Evolutionary conservation across 202 grass and related monocot genomes (phyloP), one percentile per base, ranked within the genome.

Genomic region (Panicum hallii): DNA sequence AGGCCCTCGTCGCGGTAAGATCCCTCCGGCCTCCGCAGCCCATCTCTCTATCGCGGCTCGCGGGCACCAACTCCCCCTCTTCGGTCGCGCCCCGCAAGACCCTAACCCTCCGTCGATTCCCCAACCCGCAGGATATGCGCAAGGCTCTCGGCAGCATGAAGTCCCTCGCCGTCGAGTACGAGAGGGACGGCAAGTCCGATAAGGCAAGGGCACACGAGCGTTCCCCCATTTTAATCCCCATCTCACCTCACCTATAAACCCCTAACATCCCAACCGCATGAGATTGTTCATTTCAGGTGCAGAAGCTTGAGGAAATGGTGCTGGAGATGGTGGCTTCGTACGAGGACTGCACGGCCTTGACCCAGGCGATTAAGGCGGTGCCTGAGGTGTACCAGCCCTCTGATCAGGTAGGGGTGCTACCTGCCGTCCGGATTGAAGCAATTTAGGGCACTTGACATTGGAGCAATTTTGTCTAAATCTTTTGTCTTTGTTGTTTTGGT

Each of bases 81-180:
- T n/a, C 17, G 7, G 13, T 16, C 30, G 61, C 70, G 5, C 30
- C 30, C 64, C 13, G 28, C 79, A 76, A 92, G 93, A 90, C 71
- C 93, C 91, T 88, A 92, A 86, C 80, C 50, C 87, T 38, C 36
- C 22, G 26, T 67, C 42, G 1, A 45, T 70, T 86, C 30, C 74
- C 76, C 70, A 84, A 44, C 9, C 50, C 34, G 70, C 84, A 99
- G 96, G 96, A 95, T 30, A 95, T 95, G 42, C 93, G 93, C 53
- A 99, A 89, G 88, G 80, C 86, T 22, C 9, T 94, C n/a, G 58
- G 44, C 70, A 74, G 62, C 76, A 94, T 91, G 70, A 99, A 82
- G 79, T 70, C 67, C 28, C 23, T 99, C 48, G 96, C 89, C 48
- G 67, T 95, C 2, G 90, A 91, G 19, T 87, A 78, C 75, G 96